Percentiles rank a stretch among this genome's conserved stretches.
phyloP scores from a whole-genome alignment of 2,329 filamentous ascomycete genomes.

The Botrytis hyacinthi region DNA sequence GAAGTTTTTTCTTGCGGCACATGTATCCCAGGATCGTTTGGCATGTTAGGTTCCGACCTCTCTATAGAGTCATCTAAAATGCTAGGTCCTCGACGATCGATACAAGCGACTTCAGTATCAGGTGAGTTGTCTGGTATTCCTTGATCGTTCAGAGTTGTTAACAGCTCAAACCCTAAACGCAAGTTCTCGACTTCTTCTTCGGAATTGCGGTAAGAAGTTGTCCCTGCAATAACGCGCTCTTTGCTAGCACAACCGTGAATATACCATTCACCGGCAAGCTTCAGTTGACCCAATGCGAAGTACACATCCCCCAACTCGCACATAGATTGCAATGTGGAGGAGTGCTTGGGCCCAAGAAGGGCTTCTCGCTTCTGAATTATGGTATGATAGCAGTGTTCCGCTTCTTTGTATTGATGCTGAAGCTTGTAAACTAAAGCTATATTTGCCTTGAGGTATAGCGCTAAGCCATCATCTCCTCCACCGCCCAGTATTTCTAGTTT shows the following conservation, averaged over 20 bases:
- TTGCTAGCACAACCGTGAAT: background rate
- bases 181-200: background rate
- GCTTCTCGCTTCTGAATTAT: slow-evolving; percentile 9
- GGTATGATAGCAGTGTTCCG: background rate
- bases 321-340: slow-evolving; percentile 15
- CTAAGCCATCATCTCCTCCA: background rate
- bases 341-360: slow-evolving; percentile 12
- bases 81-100: slow-evolving; percentile 7
- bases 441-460: slow-evolving; percentile 14
- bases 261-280: slow-evolving; percentile 13
- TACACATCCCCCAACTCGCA: slow-evolving; percentile 20
- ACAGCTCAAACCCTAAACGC: background rate
- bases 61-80: background rate
- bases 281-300: background rate
- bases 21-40: background rate
- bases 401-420: slow-evolving; percentile 8
- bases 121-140: background rate
- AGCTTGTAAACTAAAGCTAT: slow-evolving; percentile 15
- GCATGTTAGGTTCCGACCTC: background rate
- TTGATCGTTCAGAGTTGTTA: slow-evolving; percentile 15
- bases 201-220: background rate
- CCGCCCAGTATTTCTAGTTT: background rate
- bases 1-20: background rate
- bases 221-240: slow-evolving; percentile 1
- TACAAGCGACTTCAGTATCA: background rate